A percentile compares a stretch with the other conserved stretches of the same genome.
phyloP scores from a whole-genome alignment of 2,329 filamentous ascomycete species.

The Ophiostoma himal-ulmi region DNA sequence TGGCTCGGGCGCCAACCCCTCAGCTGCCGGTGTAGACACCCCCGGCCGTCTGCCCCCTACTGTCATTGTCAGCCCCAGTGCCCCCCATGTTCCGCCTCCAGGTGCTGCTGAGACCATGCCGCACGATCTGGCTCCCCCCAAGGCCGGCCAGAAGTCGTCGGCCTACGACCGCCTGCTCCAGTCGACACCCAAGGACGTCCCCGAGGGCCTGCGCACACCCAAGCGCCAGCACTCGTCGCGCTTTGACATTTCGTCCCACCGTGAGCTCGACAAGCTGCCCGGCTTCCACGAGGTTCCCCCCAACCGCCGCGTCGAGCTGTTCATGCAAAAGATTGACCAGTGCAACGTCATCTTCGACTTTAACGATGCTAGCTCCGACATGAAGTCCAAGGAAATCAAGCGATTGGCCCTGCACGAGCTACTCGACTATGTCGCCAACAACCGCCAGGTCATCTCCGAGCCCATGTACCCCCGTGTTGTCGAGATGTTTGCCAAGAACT shows the following conservation, averaged over 20 bases:
- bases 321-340: slow-evolving; percentile 99
- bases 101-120: slow-evolving; percentile 97
- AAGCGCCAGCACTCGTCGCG: slow-evolving; percentile 87
- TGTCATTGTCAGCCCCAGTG: slow-evolving; percentile 90
- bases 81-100: slow-evolving; percentile 85
- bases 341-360: slow-evolving; percentile 99
- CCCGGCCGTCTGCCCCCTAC: slow-evolving; percentile 69
- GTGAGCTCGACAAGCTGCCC: slow-evolving; percentile 93
- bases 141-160: slow-evolving; percentile 81
- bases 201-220: slow-evolving; percentile 88
- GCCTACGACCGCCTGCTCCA: slow-evolving; percentile 88
- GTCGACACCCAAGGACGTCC: slow-evolving; percentile 91
- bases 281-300: slow-evolving; percentile 97
- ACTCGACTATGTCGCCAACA: slow-evolving; percentile 96
- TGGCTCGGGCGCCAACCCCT: slow-evolving; percentile 37
- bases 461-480: slow-evolving; percentile 98
- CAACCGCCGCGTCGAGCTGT: slow-evolving; percentile 88
- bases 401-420: slow-evolving; percentile 90
- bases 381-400: slow-evolving; percentile 99
- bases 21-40: slow-evolving; percentile 48
- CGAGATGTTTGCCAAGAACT: slow-evolving; percentile 98
- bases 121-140: slow-evolving; percentile 89
- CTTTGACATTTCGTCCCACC: slow-evolving; percentile 94
- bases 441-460: slow-evolving; percentile 95
- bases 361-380: slow-evolving; percentile 94